phyloP scores from a whole-genome alignment of 2,329 filamentous ascomycete genomes.

The Monosporascus sp. region DNA sequence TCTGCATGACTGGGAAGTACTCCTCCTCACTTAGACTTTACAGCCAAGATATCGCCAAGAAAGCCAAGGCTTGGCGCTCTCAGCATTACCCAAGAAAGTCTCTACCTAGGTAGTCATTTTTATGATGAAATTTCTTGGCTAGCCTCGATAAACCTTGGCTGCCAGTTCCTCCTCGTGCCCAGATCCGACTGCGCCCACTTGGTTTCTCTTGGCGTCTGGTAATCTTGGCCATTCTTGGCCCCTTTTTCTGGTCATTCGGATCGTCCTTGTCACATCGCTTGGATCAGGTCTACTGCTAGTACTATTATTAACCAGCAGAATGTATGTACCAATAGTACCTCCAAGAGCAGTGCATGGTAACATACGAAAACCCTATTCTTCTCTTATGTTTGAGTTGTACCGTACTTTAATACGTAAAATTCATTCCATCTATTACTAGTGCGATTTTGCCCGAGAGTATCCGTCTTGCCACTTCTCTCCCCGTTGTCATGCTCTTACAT shows the following conservation, averaged over 20 bases:
- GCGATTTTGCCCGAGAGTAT: no score
- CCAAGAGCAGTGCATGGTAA: not conserved
- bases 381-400: not conserved
- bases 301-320: not conserved
- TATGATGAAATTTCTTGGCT: conserved; percentile 6
- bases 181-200: conserved; percentile 24
- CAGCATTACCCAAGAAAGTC: conserved; percentile 9
- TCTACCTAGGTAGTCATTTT: conserved; percentile 5
- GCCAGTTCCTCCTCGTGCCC: conserved; percentile 21
- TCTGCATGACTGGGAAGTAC: conserved; percentile 17
- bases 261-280: not conserved
- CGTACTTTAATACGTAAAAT: not conserved
- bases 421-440: not conserved
- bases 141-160: conserved; percentile 13
- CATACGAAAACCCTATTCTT: not conserved
- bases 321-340: not conserved
- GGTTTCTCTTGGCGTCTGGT: conserved; percentile 7
- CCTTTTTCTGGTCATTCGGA: conserved; percentile 1
- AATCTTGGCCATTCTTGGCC: conserved; percentile 12
- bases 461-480: no score
- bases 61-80: not conserved
- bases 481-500: no score
- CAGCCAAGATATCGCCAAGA: not conserved
- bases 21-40: not conserved
- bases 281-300: not conserved